Conservation (phyloP, 1,284 basidiomycete species). For the Mycosarcoma mackinlayi region DNA sequence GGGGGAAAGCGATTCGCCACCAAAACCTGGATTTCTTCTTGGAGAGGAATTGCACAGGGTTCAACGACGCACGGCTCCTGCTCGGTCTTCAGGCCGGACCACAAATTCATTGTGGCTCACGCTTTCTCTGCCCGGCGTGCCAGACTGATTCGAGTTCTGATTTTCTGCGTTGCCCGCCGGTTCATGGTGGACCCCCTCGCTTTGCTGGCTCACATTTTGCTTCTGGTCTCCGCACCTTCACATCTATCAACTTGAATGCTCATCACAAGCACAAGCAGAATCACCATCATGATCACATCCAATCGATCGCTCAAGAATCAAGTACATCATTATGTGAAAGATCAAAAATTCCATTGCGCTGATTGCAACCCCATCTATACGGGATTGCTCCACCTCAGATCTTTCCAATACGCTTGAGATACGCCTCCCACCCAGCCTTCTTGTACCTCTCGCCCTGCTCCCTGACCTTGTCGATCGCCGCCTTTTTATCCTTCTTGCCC, state of each 20-base stretch:
- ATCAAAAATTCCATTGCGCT: background rate
- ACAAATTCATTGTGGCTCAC: no score
- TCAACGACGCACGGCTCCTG: background rate
- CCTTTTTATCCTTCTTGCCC: conserved; percentile 70
- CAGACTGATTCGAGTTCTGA: background rate
- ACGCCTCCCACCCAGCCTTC: conserved; percentile 90
- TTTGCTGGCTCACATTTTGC: no score
- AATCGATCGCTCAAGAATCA: no score
- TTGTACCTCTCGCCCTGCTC: conserved; percentile 85
- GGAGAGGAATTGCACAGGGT: background rate
- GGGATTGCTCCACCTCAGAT: no score
- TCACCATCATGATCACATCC: no score
- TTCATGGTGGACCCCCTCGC: no score
- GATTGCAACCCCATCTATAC: background rate
- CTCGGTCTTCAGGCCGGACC: conserved; percentile 7
- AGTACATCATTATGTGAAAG: no score
- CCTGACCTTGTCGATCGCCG: conserved; percentile 72
- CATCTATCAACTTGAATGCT: no score
- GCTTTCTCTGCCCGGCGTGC: no score
- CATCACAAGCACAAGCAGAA: no score
- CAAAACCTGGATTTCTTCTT: background rate
- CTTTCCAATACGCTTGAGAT: conserved; percentile 72
- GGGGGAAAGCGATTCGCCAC: background rate
- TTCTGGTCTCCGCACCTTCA: no score
- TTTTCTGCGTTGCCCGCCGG: background rate